Evolutionary conservation across 2,329 filamentous ascomycete genomes (phyloP).

Genomic region (Bipolaris victoriae): DNA sequence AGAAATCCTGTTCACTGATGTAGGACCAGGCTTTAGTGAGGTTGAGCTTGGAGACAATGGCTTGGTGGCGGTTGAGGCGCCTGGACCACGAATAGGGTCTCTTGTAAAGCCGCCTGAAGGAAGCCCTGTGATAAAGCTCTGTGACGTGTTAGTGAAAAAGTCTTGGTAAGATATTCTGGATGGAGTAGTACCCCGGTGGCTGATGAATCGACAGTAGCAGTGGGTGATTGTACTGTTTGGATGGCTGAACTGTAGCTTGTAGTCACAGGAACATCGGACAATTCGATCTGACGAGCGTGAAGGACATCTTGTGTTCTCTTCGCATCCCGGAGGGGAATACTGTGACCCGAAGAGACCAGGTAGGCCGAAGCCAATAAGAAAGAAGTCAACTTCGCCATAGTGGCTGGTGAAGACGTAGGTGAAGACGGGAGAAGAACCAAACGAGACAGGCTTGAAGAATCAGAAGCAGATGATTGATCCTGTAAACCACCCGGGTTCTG

Average conservation of each 20-base stretch:
- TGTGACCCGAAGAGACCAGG: constrained; percentile 29
- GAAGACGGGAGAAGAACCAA: constrained; percentile 23
- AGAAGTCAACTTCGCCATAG: constrained; percentile 37
- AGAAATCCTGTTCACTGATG: constrained; percentile 17
- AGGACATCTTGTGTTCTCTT: constrained; percentile 17
- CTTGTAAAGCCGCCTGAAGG: constrained; percentile 38
- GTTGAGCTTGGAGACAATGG: constrained; percentile 38
- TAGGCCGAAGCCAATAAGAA: constrained; percentile 35
- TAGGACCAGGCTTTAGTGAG: constrained; percentile 39
- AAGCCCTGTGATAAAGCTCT: constrained; percentile 43
- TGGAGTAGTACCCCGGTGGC: constrained; percentile 37
- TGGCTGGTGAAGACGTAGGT: constrained; percentile 6
- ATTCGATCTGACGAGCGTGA: constrained; percentile 31
- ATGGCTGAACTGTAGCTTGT: constrained; percentile 41
- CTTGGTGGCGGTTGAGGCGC: constrained; percentile 24
- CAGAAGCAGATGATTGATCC: constrained; percentile 14
- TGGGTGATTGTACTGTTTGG: constrained; percentile 37
- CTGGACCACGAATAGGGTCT: constrained; percentile 33
- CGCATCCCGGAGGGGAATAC: constrained; percentile 29
- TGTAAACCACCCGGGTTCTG: constrained; percentile 12
- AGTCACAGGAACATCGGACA: constrained; percentile 32
- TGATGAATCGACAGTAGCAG: constrained; percentile 31
- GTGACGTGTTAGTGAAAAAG: constrained; percentile 9
- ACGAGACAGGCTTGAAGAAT: constrained; percentile 21
- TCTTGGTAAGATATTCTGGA: not conserved